Percentiles rank a stretch among this genome's conserved stretches.
Evolutionary conservation across 176 grass and related monocot species (phyloP).

Genomic region (Phoenix roebelenii): DNA sequence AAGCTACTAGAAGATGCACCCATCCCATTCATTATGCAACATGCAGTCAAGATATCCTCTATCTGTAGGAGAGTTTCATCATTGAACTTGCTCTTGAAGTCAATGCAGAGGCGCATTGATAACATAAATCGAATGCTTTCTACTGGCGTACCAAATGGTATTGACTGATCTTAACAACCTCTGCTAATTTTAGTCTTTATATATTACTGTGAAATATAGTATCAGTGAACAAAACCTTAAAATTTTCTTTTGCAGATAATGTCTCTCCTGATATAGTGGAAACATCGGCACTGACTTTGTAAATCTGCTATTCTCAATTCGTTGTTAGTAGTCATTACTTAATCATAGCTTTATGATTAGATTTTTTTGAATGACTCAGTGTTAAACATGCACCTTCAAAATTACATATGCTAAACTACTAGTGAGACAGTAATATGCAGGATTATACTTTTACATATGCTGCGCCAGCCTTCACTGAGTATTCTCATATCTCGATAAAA

Average conservation of each 20-base stretch:
- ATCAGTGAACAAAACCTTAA: too few species aligned
- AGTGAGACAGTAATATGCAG: too few species aligned
- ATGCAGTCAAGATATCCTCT: conserved; percentile 62
- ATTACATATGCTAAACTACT: too few species aligned
- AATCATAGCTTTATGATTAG: neutral
- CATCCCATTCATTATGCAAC: conserved; percentile 50
- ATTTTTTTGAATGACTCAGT: too few species aligned
- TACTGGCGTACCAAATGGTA: conserved; percentile 47
- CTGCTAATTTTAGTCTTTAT: too few species aligned
- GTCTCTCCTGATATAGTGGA: conserved; percentile 5
- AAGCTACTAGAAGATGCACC: conserved; percentile 75
- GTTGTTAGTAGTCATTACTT: neutral
- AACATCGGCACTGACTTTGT: conserved; percentile 10
- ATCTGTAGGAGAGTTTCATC: conserved; percentile 69
- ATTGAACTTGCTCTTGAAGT: conserved; percentile 68
- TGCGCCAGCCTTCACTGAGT: too few species aligned
- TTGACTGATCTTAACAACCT: neutral
- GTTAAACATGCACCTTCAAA: too few species aligned
- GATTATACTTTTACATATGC: too few species aligned
- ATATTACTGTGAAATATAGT: too few species aligned
- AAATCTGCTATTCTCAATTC: too few species aligned
- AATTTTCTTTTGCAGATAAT: conserved; percentile 16
- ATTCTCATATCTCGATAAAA: too few species aligned
- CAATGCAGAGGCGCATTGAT: conserved; percentile 79
- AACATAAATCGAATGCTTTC: conserved; percentile 64